Evolutionary conservation across 805 yeast genomes (phyloP).

Genomic region (Saccharomycopsis sp.): DNA sequence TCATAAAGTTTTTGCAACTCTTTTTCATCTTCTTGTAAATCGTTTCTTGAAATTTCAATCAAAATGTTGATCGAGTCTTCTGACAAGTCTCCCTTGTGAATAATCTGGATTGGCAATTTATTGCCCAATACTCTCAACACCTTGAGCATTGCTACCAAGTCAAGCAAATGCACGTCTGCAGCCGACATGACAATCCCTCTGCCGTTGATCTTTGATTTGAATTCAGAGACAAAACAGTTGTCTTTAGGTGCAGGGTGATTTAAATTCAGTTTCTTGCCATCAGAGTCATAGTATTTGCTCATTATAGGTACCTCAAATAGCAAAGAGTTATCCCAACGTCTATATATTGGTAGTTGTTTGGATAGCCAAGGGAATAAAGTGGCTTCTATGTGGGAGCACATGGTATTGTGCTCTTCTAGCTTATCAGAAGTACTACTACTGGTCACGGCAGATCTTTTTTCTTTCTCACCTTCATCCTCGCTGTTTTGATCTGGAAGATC

Average conservation of each 20-base stretch:
- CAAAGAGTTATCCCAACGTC: constrained; percentile 29
- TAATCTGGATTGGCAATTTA: constrained; percentile 33
- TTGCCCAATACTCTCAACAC: constrained; percentile 31
- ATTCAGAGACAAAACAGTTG: constrained; percentile 25
- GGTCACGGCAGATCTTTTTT: neutral
- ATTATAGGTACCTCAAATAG: constrained; percentile 28
- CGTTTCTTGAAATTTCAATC: constrained; percentile 31
- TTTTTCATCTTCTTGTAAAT: constrained; percentile 26
- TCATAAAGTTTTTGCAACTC: neutral
- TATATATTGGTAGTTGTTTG: constrained; percentile 30
- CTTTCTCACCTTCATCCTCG: neutral
- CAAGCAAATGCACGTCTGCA: constrained; percentile 25
- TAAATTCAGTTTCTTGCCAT: constrained; percentile 28
- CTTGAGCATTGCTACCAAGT: constrained; percentile 32
- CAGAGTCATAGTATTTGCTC: constrained; percentile 23
- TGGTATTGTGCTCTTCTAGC: constrained; percentile 5
- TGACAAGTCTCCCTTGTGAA: constrained; percentile 31
- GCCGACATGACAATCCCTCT: constrained; percentile 29
- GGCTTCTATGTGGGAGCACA: constrained; percentile 29
- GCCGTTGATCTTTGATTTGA: constrained; percentile 27
- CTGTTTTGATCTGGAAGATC: no score
- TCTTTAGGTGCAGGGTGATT: constrained; percentile 21
- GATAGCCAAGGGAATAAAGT: constrained; percentile 35
- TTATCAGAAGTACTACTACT: neutral
- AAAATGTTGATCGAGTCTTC: constrained; percentile 27